Evolutionary conservation across 1,284 basidiomycete species (phyloP).

Genomic region (Ceratobasidium theobromae): DNA sequence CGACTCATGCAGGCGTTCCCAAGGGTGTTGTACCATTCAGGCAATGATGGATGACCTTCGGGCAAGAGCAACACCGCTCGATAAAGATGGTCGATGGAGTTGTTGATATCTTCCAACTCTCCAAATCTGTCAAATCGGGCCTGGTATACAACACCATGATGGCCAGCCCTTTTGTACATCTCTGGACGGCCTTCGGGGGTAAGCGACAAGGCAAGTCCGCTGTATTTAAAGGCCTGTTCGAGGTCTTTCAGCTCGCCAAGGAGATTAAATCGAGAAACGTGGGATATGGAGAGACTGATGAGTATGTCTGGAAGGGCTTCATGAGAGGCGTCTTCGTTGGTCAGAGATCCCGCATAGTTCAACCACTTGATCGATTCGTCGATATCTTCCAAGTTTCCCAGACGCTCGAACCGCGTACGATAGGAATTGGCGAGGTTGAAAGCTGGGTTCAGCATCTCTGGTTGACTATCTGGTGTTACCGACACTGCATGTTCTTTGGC

Average conservation of each 20-base stretch:
- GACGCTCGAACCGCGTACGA: neutral
- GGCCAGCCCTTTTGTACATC: neutral
- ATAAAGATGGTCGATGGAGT: neutral
- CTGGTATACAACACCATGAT: neutral
- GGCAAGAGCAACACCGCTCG: neutral
- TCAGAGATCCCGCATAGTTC: neutral
- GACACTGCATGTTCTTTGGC: neutral
- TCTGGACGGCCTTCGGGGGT: neutral
- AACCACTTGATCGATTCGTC: neutral
- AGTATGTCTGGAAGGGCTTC: neutral
- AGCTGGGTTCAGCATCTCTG: neutral
- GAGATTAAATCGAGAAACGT: neutral
- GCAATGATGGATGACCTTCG: neutral
- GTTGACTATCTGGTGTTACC: neutral
- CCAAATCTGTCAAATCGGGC: neutral
- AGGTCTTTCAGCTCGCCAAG: neutral
- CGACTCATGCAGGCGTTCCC: neutral
- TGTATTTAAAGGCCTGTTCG: neutral
- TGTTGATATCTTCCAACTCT: neutral
- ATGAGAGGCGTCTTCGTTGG: neutral
- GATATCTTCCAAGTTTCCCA: neutral
- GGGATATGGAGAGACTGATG: neutral
- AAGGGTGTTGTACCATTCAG: neutral
- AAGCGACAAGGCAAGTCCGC: neutral
- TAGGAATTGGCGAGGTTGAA: neutral